A percentile compares a stretch with the other conserved stretches of the same genome.
Evolutionary conservation across 345 rosid genomes (phyloP).

Genomic region (Tarenaya hassleriana): DNA sequence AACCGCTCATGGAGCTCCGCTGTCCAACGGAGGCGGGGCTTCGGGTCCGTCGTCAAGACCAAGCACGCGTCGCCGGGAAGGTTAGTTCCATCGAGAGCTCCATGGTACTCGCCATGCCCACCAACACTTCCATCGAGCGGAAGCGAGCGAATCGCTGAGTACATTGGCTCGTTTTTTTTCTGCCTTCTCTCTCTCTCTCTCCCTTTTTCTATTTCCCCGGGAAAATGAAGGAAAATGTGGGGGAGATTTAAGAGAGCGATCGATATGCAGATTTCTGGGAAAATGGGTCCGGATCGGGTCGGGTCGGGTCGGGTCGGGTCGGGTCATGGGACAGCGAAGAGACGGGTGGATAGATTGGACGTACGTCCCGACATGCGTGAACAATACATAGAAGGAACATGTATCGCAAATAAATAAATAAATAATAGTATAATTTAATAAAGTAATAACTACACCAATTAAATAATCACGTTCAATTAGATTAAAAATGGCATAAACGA

Average conservation of each 20-base stretch:
- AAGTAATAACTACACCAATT: background rate
- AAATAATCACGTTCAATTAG: background rate
- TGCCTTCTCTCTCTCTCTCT: conserved; percentile 14
- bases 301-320: too few relatives aligned
- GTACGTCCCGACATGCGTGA: background rate
- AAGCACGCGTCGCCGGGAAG: conserved; percentile 68
- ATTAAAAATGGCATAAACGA: too few relatives aligned
- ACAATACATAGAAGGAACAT: too few relatives aligned
- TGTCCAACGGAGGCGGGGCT: conserved; percentile 97
- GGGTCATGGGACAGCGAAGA: too few relatives aligned
- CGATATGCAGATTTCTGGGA: too few relatives aligned
- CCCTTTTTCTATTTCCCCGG: conserved; percentile 14
- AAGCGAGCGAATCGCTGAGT: conserved; percentile 68
- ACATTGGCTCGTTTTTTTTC: too few relatives aligned
- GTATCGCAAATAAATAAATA: too few relatives aligned
- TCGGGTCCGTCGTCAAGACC: conserved; percentile 87
- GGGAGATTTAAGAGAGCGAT: background rate
- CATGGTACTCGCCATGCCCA: conserved; percentile 37
- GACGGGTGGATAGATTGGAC: too few relatives aligned
- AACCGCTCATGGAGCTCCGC: conserved; percentile 92
- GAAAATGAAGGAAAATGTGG: conserved; percentile 20
- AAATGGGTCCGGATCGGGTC: too few relatives aligned
- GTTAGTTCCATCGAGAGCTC: conserved; percentile 55
- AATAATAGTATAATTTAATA: conserved; percentile 4
- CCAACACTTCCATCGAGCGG: conserved; percentile 50